A percentile compares a stretch with the other conserved stretches of the same genome.
Conservation (phyloP, 805 yeast species). For the Komagataella mondaviorum region DNA sequence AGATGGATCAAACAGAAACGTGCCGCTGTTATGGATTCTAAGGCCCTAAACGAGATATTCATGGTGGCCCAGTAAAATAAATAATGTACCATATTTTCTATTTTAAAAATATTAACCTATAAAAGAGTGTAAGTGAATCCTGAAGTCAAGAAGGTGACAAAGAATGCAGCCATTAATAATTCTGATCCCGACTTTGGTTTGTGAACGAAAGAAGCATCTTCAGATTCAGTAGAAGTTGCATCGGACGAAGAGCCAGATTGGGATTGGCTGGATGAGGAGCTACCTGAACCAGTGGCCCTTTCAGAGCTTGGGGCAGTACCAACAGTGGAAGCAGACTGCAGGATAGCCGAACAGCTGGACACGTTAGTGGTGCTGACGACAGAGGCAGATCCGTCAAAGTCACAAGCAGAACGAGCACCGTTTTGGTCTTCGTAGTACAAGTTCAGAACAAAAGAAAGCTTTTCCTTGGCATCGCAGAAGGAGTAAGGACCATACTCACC, state of each 20-base stretch:
- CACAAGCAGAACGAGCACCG: constrained; percentile 41
- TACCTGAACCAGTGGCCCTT: constrained; percentile 12
- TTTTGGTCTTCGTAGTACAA: constrained; percentile 41
- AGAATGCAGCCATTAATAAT: constrained; percentile 19
- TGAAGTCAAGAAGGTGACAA: constrained; percentile 26
- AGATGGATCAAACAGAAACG: constrained; percentile 83
- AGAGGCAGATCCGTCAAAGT: constrained; percentile 61
- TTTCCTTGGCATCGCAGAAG: constrained; percentile 58
- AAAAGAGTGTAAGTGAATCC: constrained; percentile 26
- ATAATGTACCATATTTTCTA: neutral
- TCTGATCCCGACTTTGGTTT: constrained; percentile 4
- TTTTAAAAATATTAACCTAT: constrained; percentile 6
- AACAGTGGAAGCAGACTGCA: constrained; percentile 29
- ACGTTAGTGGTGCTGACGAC: constrained; percentile 24
- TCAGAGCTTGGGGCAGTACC: constrained; percentile 13
- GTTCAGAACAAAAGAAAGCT: constrained; percentile 56
- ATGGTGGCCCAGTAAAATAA: constrained; percentile 36
- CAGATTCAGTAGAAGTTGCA: constrained; percentile 11
- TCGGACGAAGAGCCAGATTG: constrained; percentile 12
- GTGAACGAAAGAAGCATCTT: constrained; percentile 4
- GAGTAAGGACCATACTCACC: constrained; percentile 69
- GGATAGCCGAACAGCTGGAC: constrained; percentile 36
- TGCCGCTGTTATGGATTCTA: constrained; percentile 81
- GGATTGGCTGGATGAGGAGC: constrained; percentile 11
- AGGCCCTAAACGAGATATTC: constrained; percentile 84